Evolutionary conservation across 1,284 basidiomycete genomes (phyloP), one percentile per base, ranked within the genome.

Genomic region (Macrocystidia cucumis): DNA sequence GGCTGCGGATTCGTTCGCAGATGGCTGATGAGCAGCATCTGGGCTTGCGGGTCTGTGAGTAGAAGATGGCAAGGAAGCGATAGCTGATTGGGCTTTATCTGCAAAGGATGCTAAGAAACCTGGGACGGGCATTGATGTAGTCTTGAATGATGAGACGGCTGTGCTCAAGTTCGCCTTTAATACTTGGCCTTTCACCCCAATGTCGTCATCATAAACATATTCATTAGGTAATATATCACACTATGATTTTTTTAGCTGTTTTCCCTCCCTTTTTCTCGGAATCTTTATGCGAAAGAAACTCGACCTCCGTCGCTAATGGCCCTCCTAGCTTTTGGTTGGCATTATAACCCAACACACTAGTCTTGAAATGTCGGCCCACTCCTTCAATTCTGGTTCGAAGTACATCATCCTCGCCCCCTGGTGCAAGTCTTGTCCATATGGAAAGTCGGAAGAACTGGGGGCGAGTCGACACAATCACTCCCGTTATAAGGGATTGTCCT

Each of bases 221-320:
- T 44, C 44, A 48, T 67, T 67, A n/a, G n/a, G n/a, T n/a, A n/a
- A n/a, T n/a, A n/a, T n/a, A 29, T 29, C 29, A 87, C 43, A 87
- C 75, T 49, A 76, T 56, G 43, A 89, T 80, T 66, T 89, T 91
- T 70, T 79, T 87, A 55, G 70, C 69, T 38, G 74, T 60, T 59
- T 91, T 91, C n/a, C n/a, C n/a, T 46, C 82, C 84, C 74, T 96
- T 97, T 74, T 86, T 91, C 72, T 96, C 91, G 47, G 84, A 88
- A 60, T 95, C 91, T 60, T 91, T 89, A 69, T 97, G 92, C 49
- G 85, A 90, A 60, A 89, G 63, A 59, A 95, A 97, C 63, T 92
- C 90, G 27, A 96, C 89, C 62, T 97, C 92, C 16, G 90, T 93
- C 50, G 85, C 87, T 56, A 87, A 70, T 36, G 82, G 82, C 13